These are phyloP conservation scores for Apiospora arundinis DNA, from an alignment of 2,329 filamentous ascomycete genomes.

Conservation along the genomic window DNA sequence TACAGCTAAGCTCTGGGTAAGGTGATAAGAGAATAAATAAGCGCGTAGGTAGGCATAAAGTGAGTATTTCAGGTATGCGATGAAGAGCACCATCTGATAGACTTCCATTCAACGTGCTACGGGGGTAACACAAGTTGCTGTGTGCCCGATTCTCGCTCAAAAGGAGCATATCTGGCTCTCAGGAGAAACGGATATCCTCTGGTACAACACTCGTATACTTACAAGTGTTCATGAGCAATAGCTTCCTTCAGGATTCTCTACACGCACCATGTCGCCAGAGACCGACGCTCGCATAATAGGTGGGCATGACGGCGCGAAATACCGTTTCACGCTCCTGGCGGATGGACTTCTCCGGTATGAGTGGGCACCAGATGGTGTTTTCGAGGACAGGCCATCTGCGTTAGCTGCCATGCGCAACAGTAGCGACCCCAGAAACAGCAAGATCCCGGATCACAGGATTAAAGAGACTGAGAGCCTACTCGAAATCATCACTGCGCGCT, in stretches of 20 bases:
- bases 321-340: slow-evolving; percentile 65
- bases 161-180: not conserved
- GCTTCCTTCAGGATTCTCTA: not conserved
- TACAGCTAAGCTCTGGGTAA: not conserved
- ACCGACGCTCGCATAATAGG: not conserved
- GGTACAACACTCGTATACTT: not conserved
- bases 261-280: not conserved
- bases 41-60: too few relatives aligned
- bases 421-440: slow-evolving; percentile 35
- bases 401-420: slow-evolving; percentile 62
- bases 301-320: slow-evolving; percentile 36
- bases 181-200: not conserved
- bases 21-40: too few relatives aligned
- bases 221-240: not conserved
- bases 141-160: not conserved
- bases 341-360: slow-evolving; percentile 65
- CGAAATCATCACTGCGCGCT: slow-evolving; percentile 61
- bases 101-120: not conserved
- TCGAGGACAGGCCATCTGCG: slow-evolving; percentile 67
- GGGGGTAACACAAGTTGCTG: not conserved
- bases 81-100: not conserved
- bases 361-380: slow-evolving; percentile 64
- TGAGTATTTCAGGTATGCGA: too few relatives aligned
- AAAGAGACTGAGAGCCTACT: slow-evolving; percentile 53
- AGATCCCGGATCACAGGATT: slow-evolving; percentile 54